These are phyloP conservation scores for Saccharomycopsis babjevae DNA, from an alignment of 805 yeast genomes.

Conservation along the genomic window DNA sequence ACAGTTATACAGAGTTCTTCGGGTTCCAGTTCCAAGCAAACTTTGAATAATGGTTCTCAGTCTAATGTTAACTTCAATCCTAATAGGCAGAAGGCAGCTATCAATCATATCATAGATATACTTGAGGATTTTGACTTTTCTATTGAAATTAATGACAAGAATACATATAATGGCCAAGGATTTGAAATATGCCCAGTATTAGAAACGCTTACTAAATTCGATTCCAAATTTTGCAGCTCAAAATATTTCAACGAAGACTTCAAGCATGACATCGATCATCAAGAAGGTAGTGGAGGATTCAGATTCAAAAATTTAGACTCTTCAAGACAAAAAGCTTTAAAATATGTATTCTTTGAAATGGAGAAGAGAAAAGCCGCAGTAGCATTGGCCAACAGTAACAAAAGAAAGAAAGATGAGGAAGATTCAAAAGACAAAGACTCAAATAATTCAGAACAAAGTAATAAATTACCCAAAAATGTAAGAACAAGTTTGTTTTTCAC, in stretches of 20 bases:
- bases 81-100: conserved; percentile 1
- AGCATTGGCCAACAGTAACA: conserved; percentile 13
- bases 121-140: conserved; percentile 13
- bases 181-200: conserved; percentile 8
- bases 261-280: conserved; percentile 1
- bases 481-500: conserved; percentile 31
- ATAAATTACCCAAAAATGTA: conserved; percentile 18
- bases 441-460: conserved; percentile 4
- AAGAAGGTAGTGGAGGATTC: neutral
- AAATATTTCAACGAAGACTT: neutral
- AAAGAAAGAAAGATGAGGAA: conserved; percentile 18
- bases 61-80: conserved; percentile 1
- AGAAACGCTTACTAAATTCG: conserved; percentile 14
- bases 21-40: neutral
- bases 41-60: neutral
- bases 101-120: conserved; percentile 5
- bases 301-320: neutral
- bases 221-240: neutral
- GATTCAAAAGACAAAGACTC: conserved; percentile 13
- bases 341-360: conserved; percentile 3
- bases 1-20: neutral
- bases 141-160: conserved; percentile 6
- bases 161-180: conserved; percentile 3
- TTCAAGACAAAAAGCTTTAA: conserved; percentile 1
- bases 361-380: neutral